These are phyloP conservation scores for Bothriochloa decipiens DNA, from an alignment of 176 grass and related monocot species.

Conservation along the genomic window DNA sequence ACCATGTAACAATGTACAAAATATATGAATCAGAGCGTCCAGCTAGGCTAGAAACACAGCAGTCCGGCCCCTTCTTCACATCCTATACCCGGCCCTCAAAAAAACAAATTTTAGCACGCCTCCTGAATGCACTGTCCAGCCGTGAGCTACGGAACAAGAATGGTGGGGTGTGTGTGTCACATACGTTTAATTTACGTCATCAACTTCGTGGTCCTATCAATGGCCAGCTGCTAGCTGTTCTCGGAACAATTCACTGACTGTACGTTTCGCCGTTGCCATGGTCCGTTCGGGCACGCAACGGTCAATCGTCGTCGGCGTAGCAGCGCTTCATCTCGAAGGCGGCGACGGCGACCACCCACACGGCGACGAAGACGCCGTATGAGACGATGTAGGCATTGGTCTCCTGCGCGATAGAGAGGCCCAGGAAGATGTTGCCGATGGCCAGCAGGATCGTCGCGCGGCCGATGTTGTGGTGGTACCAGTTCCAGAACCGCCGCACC, in stretches of 20 bases:
- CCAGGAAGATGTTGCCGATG: slow-evolving; percentile 79
- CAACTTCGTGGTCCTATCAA: not conserved
- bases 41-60: slow-evolving; percentile 38
- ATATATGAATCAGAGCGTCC: slow-evolving; percentile 39
- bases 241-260: not conserved
- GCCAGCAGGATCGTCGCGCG: slow-evolving; percentile 53
- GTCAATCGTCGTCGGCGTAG: slow-evolving; percentile 55
- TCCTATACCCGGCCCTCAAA: slow-evolving; percentile 40
- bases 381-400: slow-evolving; percentile 59
- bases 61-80: slow-evolving; percentile 26
- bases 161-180: not conserved
- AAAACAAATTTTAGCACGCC: not conserved
- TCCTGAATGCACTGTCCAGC: slow-evolving; percentile 21
- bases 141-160: slow-evolving; percentile 29
- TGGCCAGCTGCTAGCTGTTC: not conserved
- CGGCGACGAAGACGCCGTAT: slow-evolving; percentile 71
- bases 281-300: not conserved
- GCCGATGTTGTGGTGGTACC: slow-evolving; percentile 87
- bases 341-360: slow-evolving; percentile 57
- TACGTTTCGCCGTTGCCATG: not conserved
- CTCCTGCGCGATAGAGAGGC: slow-evolving; percentile 65
- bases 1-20: slow-evolving; percentile 53
- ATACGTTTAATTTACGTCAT: not conserved
- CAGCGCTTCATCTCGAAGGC: slow-evolving; percentile 66
- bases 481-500: slow-evolving; percentile 90